Base-by-base conservation (phyloP, 208 protist genomes). In the Crithidia expoeki region DNA sequence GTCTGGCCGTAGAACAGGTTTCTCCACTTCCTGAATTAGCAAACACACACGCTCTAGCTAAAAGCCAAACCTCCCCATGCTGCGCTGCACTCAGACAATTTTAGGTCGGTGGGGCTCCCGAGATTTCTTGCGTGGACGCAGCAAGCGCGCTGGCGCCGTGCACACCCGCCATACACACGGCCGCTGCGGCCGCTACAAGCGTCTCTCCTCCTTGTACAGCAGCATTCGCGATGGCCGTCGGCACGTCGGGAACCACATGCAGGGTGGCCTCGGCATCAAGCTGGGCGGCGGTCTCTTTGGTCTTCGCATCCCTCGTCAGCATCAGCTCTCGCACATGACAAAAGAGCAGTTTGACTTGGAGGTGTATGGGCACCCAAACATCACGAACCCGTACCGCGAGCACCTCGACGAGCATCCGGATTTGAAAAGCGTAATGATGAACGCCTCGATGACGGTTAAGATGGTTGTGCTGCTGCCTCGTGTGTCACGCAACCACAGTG, bases 101-200 rank as follows among this genome's bases (percentile, higher is more conserved):
- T 63, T 90, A 36, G 91, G 91, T 9, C 85, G 92, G 11, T 96
- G 92, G 89, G 80, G 78, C 27, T 79, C 74, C 30, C 82, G 84
- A 11, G 92, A 96, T 62, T 95, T 95, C 57, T 49, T 96, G 49
- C 80, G 83, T 2, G 83, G 88, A 0, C 87, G 89, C 23, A 83
- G 79, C 19, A 96, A 96, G 75, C 73, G 74, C 17, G 85, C 80
- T 0, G 92, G 92, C 11, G 79, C 89, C 9, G 80, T 96, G 38
- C 92, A 96, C 70, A 93, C 82, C 0, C 92, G 92, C 4, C 92
- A 93, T 75, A 95, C 89, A 0, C 92, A 94, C 63, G 92, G 92
- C 56, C 82, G 82, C 17, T 69, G 83, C 27, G 92, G 92, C 6
- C 87, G 89, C 53, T 95, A 91, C 75, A 86, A 90, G 62, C 87